Evolutionary conservation across 2,329 filamentous ascomycete species (phyloP), one percentile per base, ranked within the genome.

Genomic region (Purpureocillium takamizusanense): DNA sequence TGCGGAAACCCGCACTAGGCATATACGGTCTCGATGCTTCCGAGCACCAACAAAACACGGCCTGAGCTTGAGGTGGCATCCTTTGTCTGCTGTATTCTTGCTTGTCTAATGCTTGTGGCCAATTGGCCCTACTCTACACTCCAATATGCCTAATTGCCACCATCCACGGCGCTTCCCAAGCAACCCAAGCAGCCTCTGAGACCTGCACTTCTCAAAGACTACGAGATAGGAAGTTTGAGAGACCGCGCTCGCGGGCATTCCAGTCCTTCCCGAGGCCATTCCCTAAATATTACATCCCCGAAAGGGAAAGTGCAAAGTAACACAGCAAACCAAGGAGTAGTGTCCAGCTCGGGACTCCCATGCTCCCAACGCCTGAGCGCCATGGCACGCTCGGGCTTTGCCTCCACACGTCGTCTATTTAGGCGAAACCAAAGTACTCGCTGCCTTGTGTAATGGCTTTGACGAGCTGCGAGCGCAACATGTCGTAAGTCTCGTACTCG

Each of bases 381-480:
- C 40, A 16, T 29, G 27, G 13, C 25, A 13, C 23, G 25, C 35
- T 34, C 29, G 35, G 39, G 25, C 23, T 16, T 25, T 25, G 16
- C 15, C 10, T 27, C 29, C 33, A 33, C 29, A n/a, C n/a, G n/a
- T 27, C 23, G 23, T 33, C 38, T 36, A 23, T 21, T 36, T 30
- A 97, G 52, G 92, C 90, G 63, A 98, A 97, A 45, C 92, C 92
- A 62, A 98, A 98, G 61, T 83, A 97, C 61, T 97, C 90, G 67
- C 88, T 92, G 51, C 92, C 92, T 49, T 89, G 83, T n/a, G 92
- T 98, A 62, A 98, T 95, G 46, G 92, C 92, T 50, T 89, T 97
- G 61, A 94, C 81, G 43, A 98, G 67, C 57, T 92, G 88, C 53
- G 85, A 80, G 46, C 92, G 81, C 44, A 98, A 76, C 50, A 76